Evolutionary conservation across 2,329 filamentous ascomycete genomes (phyloP).

Genomic region (Claviceps digitariae): DNA sequence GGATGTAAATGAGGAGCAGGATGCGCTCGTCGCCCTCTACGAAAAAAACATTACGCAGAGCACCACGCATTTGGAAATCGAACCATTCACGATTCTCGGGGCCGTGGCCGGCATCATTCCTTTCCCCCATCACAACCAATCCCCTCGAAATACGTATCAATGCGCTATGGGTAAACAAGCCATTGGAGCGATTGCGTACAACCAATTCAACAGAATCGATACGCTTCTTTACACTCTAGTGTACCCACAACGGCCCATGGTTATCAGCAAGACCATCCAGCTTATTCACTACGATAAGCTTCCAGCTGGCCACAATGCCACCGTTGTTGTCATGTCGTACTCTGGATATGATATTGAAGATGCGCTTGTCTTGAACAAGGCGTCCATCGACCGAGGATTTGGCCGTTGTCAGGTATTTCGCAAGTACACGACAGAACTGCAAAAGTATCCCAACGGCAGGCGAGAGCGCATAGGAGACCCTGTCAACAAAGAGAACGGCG

Average conservation of each 20-base stretch:
- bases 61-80: constrained; percentile 92
- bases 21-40: constrained; percentile 82
- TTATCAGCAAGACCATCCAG: constrained; percentile 93
- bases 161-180: constrained; percentile 99
- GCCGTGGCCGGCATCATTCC: constrained; percentile 94
- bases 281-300: constrained; percentile 95
- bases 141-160: constrained; percentile 95
- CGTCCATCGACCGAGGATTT: constrained; percentile 86
- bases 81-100: constrained; percentile 91
- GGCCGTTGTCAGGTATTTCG: constrained; percentile 97
- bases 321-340: constrained; percentile 97
- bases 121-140: constrained; percentile 98
- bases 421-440: constrained; percentile 77
- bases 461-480: constrained; percentile 52
- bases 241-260: constrained; percentile 94
- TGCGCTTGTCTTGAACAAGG: constrained; percentile 91
- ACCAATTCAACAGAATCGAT: constrained; percentile 94
- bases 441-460: constrained; percentile 76
- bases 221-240: constrained; percentile 93
- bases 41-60: constrained; percentile 70
- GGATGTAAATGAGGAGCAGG: constrained; percentile 97
- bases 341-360: constrained; percentile 99
- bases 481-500: constrained; percentile 37
- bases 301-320: constrained; percentile 91
- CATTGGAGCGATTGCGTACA: constrained; percentile 94